Evolutionary conservation across 2,329 filamentous ascomycete species (phyloP), one percentile per base, ranked within the genome.

Genomic region (Scedosporium dehoogii): DNA sequence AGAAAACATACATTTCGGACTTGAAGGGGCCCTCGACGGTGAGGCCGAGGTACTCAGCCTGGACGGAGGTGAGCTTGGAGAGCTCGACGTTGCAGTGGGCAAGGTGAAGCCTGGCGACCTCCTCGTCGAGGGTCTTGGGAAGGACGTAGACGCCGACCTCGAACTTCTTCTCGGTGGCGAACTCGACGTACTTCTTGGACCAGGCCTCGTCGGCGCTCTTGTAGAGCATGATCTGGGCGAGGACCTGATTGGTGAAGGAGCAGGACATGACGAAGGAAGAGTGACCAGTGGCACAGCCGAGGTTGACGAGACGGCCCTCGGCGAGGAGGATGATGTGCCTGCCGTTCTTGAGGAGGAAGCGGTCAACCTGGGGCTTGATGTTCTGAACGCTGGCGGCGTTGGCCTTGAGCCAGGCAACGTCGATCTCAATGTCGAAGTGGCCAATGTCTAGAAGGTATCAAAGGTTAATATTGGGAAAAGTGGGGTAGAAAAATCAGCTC

Each of bases 201-300:
- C 96, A 99, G 63, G 82, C 88, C 75, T 85, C 85, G 76, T 97
- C 92, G 72, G 88, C 84, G 73, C 87, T 88, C 89, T 97, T 97
- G 90, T 80, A 99, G 73, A 99, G 83, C 83, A 96, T 89, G 82
- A 99, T 97, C 85, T 99, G 94, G 70, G 94, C 94, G 77, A 99
- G 91, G 72, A 97, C 94, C 86, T 99, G 94, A 89, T 99, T 99
- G 86, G 92, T 96, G 89, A 99, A 99, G 68, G 93, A 97, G 89
- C 94, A 99, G 72, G 92, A 97, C 94, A 99, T 97, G 62, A 99
- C 94, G 80, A 99, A 99, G 61, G 93, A 97, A 70, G 92, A 96
- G 89, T 99, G 94, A 70, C 94, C 94, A 68, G 94, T 99, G 75
- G 94, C 94, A 80, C 94, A 99, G 79, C 94, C 94, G 71, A 99